phyloP scores from a whole-genome alignment of 148 eudicot genomes.

The Diospyros kaki region DNA sequence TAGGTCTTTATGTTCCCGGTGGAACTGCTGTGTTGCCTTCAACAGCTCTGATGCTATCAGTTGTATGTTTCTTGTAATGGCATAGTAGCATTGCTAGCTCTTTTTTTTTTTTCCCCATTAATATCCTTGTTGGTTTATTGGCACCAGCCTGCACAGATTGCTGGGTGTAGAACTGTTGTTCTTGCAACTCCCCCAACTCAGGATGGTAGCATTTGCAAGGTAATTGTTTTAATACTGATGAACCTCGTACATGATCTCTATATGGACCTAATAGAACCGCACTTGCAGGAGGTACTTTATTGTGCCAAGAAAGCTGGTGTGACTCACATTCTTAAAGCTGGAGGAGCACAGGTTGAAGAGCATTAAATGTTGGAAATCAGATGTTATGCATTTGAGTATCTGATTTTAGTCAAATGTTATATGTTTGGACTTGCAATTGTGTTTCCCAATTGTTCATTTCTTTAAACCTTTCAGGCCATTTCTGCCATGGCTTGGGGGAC shows the following conservation, averaged over 20 bases:
- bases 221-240: constrained; percentile 17
- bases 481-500: constrained; percentile 99
- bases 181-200: constrained; percentile 84
- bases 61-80: constrained; percentile 49
- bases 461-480: constrained; percentile 49
- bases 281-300: constrained; percentile 70
- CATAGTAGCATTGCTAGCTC: constrained; percentile 1
- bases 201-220: constrained; percentile 87
- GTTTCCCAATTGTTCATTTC: neutral
- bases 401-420: neutral
- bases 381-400: neutral
- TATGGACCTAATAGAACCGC: neutral
- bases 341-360: constrained; percentile 77
- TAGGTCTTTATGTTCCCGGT: constrained; percentile 92
- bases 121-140: neutral
- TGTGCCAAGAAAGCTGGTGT: constrained; percentile 95
- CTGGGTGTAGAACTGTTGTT: constrained; percentile 79
- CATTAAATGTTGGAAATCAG: neutral
- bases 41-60: constrained; percentile 83
- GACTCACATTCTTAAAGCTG: constrained; percentile 90
- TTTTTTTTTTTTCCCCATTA: neutral
- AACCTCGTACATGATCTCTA: neutral
- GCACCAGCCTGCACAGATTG: constrained; percentile 79
- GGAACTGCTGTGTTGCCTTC: constrained; percentile 95
- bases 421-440: neutral